These are phyloP conservation scores for Penicillium sp. DNA, from an alignment of 2,329 filamentous ascomycete species.

Conservation along the genomic window DNA sequence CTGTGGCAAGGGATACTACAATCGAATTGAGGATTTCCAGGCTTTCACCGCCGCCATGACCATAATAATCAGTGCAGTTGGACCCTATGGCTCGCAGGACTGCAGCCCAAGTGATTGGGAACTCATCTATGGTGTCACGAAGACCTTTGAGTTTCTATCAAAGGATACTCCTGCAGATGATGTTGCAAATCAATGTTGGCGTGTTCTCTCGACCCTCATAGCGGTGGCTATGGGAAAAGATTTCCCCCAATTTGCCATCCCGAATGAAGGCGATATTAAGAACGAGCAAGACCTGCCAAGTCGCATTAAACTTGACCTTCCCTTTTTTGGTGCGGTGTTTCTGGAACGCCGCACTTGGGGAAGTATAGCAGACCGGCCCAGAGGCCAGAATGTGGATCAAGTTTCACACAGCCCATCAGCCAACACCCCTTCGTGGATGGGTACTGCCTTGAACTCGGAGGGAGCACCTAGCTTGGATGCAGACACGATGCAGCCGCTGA, in stretches of 20 bases:
- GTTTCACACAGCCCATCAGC: no score
- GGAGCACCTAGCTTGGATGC: background rate
- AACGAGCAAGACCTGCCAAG: background rate
- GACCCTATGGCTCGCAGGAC: background rate
- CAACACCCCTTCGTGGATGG: background rate
- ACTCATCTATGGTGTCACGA: constrained; percentile 3
- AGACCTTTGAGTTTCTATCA: background rate
- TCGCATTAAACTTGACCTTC: constrained; percentile 13
- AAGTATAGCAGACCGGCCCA: background rate
- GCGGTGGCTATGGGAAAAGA: background rate
- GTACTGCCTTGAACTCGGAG: background rate
- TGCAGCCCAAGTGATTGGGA: background rate
- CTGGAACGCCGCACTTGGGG: constrained; percentile 1
- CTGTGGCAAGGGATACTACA: constrained; percentile 6
- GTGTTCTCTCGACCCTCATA: constrained; percentile 5
- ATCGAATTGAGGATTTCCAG: constrained; percentile 13
- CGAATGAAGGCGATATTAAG: background rate
- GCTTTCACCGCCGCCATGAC: constrained; percentile 15
- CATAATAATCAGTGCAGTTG: constrained; percentile 8
- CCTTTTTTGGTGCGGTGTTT: constrained; percentile 12
- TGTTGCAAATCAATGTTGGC: constrained; percentile 4
- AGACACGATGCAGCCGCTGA: background rate
- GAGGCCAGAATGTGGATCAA: no score
- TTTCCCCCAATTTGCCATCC: background rate
- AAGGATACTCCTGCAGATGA: constrained; percentile 4